Evolutionary conservation across 345 rosid genomes (phyloP), one percentile per base, ranked within the genome.

Genomic region (Hibiscus mutabilis): DNA sequence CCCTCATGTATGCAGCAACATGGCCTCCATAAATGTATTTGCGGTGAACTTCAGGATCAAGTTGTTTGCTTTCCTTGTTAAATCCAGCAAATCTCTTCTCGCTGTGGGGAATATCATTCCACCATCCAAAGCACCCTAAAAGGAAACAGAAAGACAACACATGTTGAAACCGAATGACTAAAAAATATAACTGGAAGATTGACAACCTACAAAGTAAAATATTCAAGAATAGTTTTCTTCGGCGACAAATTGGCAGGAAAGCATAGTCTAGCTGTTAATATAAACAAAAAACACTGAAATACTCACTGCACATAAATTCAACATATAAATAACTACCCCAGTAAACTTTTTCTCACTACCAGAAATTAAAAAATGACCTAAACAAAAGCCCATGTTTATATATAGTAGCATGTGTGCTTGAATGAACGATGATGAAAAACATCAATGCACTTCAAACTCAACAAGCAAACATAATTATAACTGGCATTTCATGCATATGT

Each of bases 71-170:
- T 0, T 89, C 91, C 68, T 85, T 89, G 57, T 58, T 76, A 74
- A 81, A 89, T 24, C 95, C 95, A 0, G 95, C 95, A 71, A 89
- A 87, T 19, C 96, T 82, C 86, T 86, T 89, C 29, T 89, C 96
- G 70, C 92, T 83, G 80, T 89, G 92, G 0, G 92, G 92, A 73
- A 87, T 86, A 71, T 89, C 95, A 72, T 82, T 33, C 95, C 95
- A 9, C 92, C 90, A 33, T 89, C 90, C 80, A 89, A 76, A 51
- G 95, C 92, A 27, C 93, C 93, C 91, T 88, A 58, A 16, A 53
- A 76, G 29, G 18, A 35, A 15, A 1, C 4, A 59, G 10, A 21
- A 72, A 22, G 22, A 19, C 46, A 13, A 22, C 55, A 65, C 8
- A 49, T 16, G n/a, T 22, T 14, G 2, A 18, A 33, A 13, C 52